Evolutionary conservation across 345 rosid genomes (phyloP).

Genomic region (Gossypium bickii): DNA sequence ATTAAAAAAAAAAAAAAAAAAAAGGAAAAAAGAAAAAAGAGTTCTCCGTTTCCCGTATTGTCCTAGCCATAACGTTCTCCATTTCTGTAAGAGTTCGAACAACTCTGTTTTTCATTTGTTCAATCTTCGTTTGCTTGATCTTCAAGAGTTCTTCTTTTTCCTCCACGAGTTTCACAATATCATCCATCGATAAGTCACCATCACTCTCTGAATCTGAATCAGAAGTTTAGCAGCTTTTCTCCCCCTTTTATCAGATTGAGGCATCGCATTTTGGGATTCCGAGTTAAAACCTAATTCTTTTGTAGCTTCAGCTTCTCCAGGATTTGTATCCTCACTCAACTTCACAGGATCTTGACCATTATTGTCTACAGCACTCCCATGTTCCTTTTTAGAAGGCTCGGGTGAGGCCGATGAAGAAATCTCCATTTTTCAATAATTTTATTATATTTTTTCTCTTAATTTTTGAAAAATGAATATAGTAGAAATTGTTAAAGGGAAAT

Average conservation of each 20-base stretch:
- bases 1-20: too few species aligned
- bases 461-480: too few species aligned
- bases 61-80: constrained; percentile 85
- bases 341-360: constrained; percentile 25
- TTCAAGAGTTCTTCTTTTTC: constrained; percentile 78
- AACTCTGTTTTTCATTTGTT: constrained; percentile 70
- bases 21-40: constrained; percentile 18
- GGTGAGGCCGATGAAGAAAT: constrained; percentile 64
- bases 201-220: constrained; percentile 63
- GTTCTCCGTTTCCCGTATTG: constrained; percentile 90
- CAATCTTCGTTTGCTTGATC: constrained; percentile 52
- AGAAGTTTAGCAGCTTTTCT: constrained; percentile 43
- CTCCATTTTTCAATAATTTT: constrained; percentile 18
- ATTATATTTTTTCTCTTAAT: too few species aligned
- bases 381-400: constrained; percentile 45
- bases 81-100: constrained; percentile 71
- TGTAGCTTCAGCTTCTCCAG: constrained; percentile 20
- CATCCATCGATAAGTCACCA: constrained; percentile 54
- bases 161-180: constrained; percentile 62
- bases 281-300: constrained; percentile 41
- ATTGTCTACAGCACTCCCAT: constrained; percentile 18
- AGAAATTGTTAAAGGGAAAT: too few species aligned
- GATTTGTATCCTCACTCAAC: constrained; percentile 17
- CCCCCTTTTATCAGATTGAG: constrained; percentile 27
- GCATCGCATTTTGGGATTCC: constrained; percentile 23